Base-by-base conservation (phyloP, 176 grass and related monocot genomes). In the Aegilops sharonensis region DNA sequence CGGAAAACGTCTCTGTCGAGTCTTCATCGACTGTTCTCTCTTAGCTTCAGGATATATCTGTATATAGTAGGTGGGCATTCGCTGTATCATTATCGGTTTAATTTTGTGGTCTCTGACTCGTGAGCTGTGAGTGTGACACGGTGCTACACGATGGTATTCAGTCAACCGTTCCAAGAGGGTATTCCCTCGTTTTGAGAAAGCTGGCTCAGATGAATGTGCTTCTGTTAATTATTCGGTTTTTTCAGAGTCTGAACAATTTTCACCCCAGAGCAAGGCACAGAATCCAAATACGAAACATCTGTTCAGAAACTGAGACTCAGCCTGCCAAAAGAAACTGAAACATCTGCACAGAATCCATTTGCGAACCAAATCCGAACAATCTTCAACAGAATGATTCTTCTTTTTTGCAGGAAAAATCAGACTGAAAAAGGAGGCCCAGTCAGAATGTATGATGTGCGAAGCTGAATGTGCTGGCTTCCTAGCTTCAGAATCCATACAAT, bases 11-110 rank as follows among this genome's bases (percentile, higher is more conserved):
- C 20, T 3, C 11, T 69, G 3, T 34, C 21, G 9, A 0, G 35
- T 25, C 17, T 15, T 30, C n/a, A 4, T 75, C 15, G 15, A 5
- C 54, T 50, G 24, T 65, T 54, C 36, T 82, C 36, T 82, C 72
- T 17, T 79, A 14, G 54, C 62, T 69, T 40, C 29, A 78, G 88
- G 72, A 48, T 52, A 43, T 66, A 50, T 50, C 2, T 79, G 80
- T 87, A 83, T 59, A 87, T 83, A 86, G 40, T 64, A 79, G 43
- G 39, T 52, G 61, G 67, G 64, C 3, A 66, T 32, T 6, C 11
- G 64, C 66, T 47, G 45, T 34, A 8, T 68, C 64, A 47, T 24
- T 68, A 18, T 43, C n/a, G 6, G 27, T 88, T 66, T 78, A 48
- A 14, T 48, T 48, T 50, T 50, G 47, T 0, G 47, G 47, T 50